Evolutionary conservation across 1,139 yeast genomes (phyloP).

Genomic region (Protomyces macrosporus): DNA sequence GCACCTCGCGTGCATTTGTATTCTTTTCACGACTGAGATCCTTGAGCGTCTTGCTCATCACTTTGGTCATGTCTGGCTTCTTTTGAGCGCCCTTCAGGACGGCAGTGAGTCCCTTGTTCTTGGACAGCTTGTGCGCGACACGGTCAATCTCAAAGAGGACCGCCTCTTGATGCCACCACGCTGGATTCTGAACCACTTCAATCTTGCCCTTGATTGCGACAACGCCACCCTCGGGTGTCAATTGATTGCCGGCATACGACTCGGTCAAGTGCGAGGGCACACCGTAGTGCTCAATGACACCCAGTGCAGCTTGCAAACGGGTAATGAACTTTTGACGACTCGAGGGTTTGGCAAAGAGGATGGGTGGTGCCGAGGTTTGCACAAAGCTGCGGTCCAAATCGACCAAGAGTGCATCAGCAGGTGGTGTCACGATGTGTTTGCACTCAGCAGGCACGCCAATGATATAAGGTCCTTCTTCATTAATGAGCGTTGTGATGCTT

Average conservation of each 20-base stretch:
- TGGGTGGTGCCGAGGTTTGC: slow-evolving; percentile 17
- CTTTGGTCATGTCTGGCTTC: slow-evolving; percentile 18
- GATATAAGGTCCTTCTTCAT: slow-evolving; percentile 24
- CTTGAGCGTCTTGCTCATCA: slow-evolving; percentile 2
- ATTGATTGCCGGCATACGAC: slow-evolving; percentile 8
- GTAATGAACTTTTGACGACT: slow-evolving; percentile 17
- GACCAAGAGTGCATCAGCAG: slow-evolving; percentile 17
- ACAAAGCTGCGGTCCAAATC: slow-evolving; percentile 19
- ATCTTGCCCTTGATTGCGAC: slow-evolving; percentile 9
- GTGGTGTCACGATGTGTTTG: slow-evolving; percentile 16
- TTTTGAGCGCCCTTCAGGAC: slow-evolving; percentile 9
- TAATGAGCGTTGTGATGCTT: neutral
- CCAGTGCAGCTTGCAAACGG: slow-evolving; percentile 4
- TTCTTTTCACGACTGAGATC: slow-evolving; percentile 13
- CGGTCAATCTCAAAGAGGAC: slow-evolving; percentile 16
- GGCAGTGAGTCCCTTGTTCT: slow-evolving; percentile 18
- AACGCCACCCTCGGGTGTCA: slow-evolving; percentile 23
- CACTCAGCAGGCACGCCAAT: slow-evolving; percentile 19
- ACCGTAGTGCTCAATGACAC: neutral
- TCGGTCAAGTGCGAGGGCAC: slow-evolving; percentile 18
- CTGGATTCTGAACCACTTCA: slow-evolving; percentile 15
- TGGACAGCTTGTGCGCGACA: slow-evolving; percentile 14
- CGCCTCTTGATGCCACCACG: slow-evolving; percentile 21
- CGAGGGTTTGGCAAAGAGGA: slow-evolving; percentile 12
- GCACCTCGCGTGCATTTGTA: slow-evolving; percentile 21